phyloP scores from a whole-genome alignment of 345 rosid genomes.

The Melaleuca alternifolia region DNA sequence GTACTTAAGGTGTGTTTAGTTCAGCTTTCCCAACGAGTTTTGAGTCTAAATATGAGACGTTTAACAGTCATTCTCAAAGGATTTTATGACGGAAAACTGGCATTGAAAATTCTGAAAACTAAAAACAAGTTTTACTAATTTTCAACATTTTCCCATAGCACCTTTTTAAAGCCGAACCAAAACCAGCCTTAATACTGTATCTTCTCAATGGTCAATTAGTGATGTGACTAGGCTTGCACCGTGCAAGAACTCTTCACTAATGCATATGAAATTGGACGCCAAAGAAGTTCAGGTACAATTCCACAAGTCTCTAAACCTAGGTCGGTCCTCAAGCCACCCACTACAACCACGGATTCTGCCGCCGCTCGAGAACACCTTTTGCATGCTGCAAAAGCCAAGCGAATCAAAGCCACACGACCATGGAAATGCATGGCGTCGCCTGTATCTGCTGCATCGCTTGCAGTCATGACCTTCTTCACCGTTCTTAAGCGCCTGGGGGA shows the following conservation, averaged over 20 bases:
- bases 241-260: not conserved
- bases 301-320: not conserved
- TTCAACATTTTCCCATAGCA: no score
- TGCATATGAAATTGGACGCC: not conserved
- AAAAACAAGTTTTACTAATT: no score
- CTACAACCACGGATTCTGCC: not conserved
- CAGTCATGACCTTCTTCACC: not conserved
- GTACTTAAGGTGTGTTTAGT: no score
- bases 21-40: no score
- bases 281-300: not conserved
- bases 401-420: not conserved
- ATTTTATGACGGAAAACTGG: no score
- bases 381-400: not conserved
- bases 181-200: no score
- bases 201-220: not conserved
- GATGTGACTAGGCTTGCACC: not conserved
- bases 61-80: no score
- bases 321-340: not conserved
- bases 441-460: not conserved
- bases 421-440: rapidly evolving
- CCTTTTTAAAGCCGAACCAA: no score
- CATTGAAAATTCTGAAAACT: no score
- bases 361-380: not conserved
- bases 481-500: not conserved
- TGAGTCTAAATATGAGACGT: no score